Base-by-base conservation (phyloP, 2,329 filamentous ascomycete species). In the Calonectria honghensis region DNA sequence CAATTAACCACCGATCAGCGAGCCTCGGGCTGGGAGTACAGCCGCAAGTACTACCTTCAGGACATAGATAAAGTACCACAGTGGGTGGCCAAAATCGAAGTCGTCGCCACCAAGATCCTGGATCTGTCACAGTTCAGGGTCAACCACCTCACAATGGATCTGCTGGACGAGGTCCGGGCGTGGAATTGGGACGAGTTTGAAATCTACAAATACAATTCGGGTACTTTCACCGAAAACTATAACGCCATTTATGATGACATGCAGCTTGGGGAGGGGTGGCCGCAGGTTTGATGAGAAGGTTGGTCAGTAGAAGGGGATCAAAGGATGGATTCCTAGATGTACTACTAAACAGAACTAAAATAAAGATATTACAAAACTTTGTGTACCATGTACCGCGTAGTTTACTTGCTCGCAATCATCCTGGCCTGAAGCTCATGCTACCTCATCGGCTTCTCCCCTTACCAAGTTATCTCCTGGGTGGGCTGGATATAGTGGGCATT, bases 401-500 rank as follows among this genome's bases (percentile, higher is more conserved):
- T 41, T 29, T 24, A 9, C n/a, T 24, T 63, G 11, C n/a, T 63
- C 11, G 13, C 16, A 39, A 29, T 20, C 16, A 57, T 32, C 1
- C 6, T 32, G 51, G 16, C 29, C 13, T 54, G 11, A 54, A 54
- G 18, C 51, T 20, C 27, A 63, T 41, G 16, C n/a, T 41, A 32
- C 9, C 37, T 31, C 57, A 18, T 63, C n/a, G 20, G 57, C 6
- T 63, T 41, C n/a, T n/a, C 24, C 37, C 24, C 29, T 41, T 27
- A 27, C 37, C 37, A 63, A 41, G 35, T 37, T 41, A 63, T 63
- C 24, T 29, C 57, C 37, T 41, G 24, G 32, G 41, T 63, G 35
- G 57, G n/a, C 39, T 27, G 57, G 57, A 37, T 63, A 41, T 63
- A 39, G 24, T 63, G 57, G 29, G 35, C 37, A 63, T 41, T 63